Evolutionary conservation across 2,329 filamentous ascomycete genomes (phyloP).

Genomic region (Chalaropsis thielavioides): DNA sequence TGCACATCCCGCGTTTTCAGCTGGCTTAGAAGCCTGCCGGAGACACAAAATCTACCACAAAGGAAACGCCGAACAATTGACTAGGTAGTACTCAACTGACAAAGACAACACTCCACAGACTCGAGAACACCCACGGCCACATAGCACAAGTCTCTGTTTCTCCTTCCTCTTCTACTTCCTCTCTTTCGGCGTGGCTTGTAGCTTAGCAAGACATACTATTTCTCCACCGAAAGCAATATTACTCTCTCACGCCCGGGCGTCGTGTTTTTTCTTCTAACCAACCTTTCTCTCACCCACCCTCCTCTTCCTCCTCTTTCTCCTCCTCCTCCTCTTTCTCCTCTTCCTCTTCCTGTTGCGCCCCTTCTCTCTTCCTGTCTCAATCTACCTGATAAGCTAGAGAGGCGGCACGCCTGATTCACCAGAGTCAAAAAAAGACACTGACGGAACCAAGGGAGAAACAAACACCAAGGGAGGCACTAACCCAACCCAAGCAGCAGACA

Average conservation of each 20-base stretch:
- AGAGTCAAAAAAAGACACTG: background rate
- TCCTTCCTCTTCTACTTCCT: background rate
- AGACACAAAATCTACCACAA: background rate
- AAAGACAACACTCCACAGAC: background rate
- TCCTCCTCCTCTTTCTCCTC: background rate
- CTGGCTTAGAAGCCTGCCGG: background rate
- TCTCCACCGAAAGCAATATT: background rate
- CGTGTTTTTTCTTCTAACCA: background rate
- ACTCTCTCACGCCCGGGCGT: background rate
- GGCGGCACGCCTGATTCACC: conserved; percentile 6
- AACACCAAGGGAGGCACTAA: conserved; percentile 1
- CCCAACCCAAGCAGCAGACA: background rate
- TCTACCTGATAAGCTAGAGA: conserved; percentile 5
- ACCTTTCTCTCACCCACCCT: background rate
- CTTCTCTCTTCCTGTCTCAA: background rate
- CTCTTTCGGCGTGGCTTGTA: background rate
- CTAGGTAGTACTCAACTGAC: background rate
- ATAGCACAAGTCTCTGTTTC: background rate
- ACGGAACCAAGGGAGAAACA: conserved; percentile 6
- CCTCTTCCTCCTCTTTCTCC: background rate
- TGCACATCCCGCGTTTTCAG: background rate
- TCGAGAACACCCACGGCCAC: background rate
- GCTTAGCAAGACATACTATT: conserved; percentile 5
- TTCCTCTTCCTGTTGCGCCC: background rate
- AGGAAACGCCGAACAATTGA: background rate